These are phyloP conservation scores for Fusarium proliferatum DNA, from an alignment of 2,329 filamentous ascomycete genomes.

Conservation along the genomic window DNA sequence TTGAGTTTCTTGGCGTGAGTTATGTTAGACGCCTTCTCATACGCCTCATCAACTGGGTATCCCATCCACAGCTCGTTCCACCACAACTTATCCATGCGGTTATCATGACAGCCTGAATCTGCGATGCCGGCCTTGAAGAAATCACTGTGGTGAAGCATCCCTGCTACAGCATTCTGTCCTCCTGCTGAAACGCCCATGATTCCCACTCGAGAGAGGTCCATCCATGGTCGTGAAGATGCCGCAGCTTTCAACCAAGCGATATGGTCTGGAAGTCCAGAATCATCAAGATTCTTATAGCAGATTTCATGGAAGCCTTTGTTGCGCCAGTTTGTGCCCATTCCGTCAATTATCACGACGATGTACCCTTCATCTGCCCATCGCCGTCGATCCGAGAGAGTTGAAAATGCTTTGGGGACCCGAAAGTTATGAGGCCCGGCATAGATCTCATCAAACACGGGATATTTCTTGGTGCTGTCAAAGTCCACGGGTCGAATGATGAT, in stretches of 20 bases:
- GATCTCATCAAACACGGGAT: constrained; percentile 46
- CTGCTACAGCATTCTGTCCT: constrained; percentile 46
- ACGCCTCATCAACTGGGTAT: constrained; percentile 46
- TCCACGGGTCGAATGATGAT: constrained; percentile 42
- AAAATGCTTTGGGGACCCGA: constrained; percentile 43
- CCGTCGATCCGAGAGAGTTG: constrained; percentile 20
- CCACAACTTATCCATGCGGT: constrained; percentile 47
- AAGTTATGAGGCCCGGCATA: constrained; percentile 47
- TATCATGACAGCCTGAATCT: constrained; percentile 47
- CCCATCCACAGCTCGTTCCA: constrained; percentile 51
- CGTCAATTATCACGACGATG: constrained; percentile 46
- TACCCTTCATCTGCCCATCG: constrained; percentile 46
- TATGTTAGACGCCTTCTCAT: constrained; percentile 44
- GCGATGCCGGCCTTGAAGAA: constrained; percentile 47
- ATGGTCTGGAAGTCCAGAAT: constrained; percentile 46
- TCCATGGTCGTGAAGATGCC: constrained; percentile 42
- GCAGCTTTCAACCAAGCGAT: constrained; percentile 47
- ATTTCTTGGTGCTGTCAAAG: constrained; percentile 41
- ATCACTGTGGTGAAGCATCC: constrained; percentile 42
- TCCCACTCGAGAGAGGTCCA: constrained; percentile 46
- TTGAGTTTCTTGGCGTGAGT: constrained; percentile 45
- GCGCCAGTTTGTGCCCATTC: constrained; percentile 49
- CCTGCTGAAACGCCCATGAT: constrained; percentile 47
- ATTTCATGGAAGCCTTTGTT: constrained; percentile 47
- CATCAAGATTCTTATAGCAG: constrained; percentile 46